Percentiles rank a stretch among this genome's conserved stretches.
Conservation (phyloP, 106 monocot genomes). For the Alisma plantagoaquatica region DNA sequence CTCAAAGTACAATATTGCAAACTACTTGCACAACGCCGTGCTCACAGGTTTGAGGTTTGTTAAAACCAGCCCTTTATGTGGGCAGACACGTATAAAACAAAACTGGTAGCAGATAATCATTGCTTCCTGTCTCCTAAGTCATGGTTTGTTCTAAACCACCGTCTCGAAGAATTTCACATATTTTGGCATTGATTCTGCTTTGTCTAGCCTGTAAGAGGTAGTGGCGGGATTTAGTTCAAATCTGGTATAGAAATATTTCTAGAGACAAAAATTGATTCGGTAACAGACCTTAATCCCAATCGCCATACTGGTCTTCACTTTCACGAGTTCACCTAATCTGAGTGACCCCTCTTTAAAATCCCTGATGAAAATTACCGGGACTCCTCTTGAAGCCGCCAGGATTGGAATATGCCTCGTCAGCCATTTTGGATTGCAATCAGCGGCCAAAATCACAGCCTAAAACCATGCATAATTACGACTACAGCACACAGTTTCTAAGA, state of each 20-base stretch:
- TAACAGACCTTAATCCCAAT: slow-evolving; percentile 72
- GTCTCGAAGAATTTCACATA: slow-evolving; percentile 27
- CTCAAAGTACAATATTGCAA: too few species aligned
- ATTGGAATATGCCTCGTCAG: slow-evolving; percentile 67
- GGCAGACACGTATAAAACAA: background rate
- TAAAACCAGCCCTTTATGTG: too few species aligned
- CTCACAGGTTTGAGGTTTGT: too few species aligned
- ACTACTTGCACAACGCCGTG: too few species aligned
- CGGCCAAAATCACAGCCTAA: slow-evolving; percentile 71
- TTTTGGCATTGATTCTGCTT: slow-evolving; percentile 40
- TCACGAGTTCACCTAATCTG: slow-evolving; percentile 71
- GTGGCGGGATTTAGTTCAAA: background rate
- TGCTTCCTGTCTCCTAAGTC: too few species aligned
- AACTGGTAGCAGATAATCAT: too few species aligned
- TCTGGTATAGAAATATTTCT: too few species aligned
- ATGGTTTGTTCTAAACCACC: slow-evolving; percentile 1
- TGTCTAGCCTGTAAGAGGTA: slow-evolving; percentile 32
- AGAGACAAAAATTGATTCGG: background rate
- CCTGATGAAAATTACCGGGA: slow-evolving; percentile 57
- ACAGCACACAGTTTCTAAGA: background rate
- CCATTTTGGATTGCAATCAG: slow-evolving; percentile 63
- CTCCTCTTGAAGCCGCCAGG: slow-evolving; percentile 56
- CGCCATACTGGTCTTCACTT: slow-evolving; percentile 72
- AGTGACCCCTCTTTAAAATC: slow-evolving; percentile 67
- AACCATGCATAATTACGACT: background rate